Evolutionary conservation across 495 filamentous ascomycete genomes (phyloP).

Genomic region (Neurospora sp.): DNA sequence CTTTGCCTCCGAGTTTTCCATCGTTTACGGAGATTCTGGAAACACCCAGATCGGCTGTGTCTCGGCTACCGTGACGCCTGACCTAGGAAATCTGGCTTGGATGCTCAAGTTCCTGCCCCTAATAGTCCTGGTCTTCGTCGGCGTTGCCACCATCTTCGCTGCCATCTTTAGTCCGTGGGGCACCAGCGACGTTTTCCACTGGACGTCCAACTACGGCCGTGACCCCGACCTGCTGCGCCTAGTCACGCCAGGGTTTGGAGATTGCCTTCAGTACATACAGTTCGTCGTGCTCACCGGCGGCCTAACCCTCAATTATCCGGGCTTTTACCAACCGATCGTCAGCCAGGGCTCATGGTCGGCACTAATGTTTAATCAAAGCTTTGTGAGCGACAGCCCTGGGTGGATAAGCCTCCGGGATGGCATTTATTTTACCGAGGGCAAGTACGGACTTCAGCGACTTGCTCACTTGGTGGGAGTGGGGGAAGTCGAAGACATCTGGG

Average conservation of each 20-base stretch:
- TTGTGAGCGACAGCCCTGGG: slow-evolving; percentile 57
- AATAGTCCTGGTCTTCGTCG: slow-evolving; percentile 68
- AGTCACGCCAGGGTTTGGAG: slow-evolving; percentile 92
- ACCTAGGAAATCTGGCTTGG: slow-evolving; percentile 51
- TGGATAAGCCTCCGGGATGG: slow-evolving; percentile 65
- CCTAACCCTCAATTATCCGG: slow-evolving; percentile 80
- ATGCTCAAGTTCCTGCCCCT: slow-evolving; percentile 72
- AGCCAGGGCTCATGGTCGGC: slow-evolving; percentile 79
- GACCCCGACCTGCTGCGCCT: slow-evolving; percentile 86
- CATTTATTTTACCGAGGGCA: slow-evolving; percentile 62
- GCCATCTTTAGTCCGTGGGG: slow-evolving; percentile 92
- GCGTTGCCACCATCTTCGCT: slow-evolving; percentile 68
- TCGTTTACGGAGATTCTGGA: slow-evolving; percentile 60
- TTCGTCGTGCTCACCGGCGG: slow-evolving; percentile 82
- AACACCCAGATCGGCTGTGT: slow-evolving; percentile 67
- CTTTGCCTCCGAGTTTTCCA: slow-evolving; percentile 54
- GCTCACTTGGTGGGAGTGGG: slow-evolving; percentile 80
- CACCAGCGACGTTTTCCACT: slow-evolving; percentile 76
- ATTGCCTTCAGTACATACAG: slow-evolving; percentile 95
- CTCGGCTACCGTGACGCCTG: slow-evolving; percentile 69
- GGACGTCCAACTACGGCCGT: slow-evolving; percentile 92
- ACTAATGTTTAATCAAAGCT: slow-evolving; percentile 89
- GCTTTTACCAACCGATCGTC: slow-evolving; percentile 85
- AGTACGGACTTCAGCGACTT: slow-evolving; percentile 66
- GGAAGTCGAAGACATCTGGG: slow-evolving; percentile 74